phyloP scores from a whole-genome alignment of 306 rosid genomes.

The Trichosanthes truncata region DNA sequence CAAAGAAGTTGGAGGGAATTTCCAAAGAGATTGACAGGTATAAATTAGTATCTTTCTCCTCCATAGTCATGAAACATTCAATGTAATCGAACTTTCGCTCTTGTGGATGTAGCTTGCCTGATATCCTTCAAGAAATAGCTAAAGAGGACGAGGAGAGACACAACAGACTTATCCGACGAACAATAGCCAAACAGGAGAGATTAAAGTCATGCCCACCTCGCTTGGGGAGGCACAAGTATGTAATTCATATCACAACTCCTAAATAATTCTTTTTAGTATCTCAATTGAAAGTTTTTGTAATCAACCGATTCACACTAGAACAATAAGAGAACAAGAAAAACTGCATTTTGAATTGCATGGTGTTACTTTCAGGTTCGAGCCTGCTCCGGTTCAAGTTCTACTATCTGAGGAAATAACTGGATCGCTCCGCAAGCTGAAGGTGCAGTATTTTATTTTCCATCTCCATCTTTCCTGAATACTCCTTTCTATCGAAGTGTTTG shows the following conservation, averaged over 20 bases:
- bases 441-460: conserved; percentile 3
- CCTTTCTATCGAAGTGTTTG: background rate
- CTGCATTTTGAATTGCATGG: background rate
- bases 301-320: background rate
- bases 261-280: background rate
- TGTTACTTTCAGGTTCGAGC: conserved; percentile 57
- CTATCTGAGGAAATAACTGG: conserved; percentile 81
- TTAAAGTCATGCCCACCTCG: conserved; percentile 68
- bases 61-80: background rate
- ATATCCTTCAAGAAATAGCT: conserved; percentile 59
- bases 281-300: background rate
- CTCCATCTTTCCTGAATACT: background rate
- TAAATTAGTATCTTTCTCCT: conserved; percentile 2
- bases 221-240: conserved; percentile 82
- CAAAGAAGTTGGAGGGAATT: conserved; percentile 35
- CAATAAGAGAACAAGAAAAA: background rate
- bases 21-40: conserved; percentile 85
- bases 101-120: conserved; percentile 43
- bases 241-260: background rate
- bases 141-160: conserved; percentile 62
- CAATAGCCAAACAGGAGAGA: conserved; percentile 63
- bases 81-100: background rate
- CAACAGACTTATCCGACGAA: conserved; percentile 47
- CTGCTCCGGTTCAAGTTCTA: conserved; percentile 81
- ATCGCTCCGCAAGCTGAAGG: conserved; percentile 84